Evolutionary conservation across 257 asterid species (phyloP).

Genomic region (Nicotiana obtusifolia): DNA sequence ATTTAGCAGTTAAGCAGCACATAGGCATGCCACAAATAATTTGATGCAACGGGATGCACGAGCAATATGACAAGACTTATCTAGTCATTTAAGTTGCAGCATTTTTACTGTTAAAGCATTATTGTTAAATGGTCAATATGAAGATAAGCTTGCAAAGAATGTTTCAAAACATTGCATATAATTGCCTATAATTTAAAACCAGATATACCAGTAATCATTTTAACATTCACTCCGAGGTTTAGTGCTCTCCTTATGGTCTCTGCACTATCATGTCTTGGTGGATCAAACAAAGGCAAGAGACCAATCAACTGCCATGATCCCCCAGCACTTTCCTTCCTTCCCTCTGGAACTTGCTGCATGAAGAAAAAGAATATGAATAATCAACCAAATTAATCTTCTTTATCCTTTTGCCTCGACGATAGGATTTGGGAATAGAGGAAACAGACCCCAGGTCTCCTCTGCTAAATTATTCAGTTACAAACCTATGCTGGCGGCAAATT

Average conservation of each 20-base stretch:
- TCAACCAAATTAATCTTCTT: not conserved
- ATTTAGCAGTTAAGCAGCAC: not conserved
- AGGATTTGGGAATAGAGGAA: not conserved
- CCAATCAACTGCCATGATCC: constrained; percentile 46
- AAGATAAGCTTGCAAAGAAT: not conserved
- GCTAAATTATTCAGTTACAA: not conserved
- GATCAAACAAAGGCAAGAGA: constrained; percentile 47
- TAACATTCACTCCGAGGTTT: constrained; percentile 46
- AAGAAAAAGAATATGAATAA: not conserved
- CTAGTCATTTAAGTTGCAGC: not conserved
- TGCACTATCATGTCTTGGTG: constrained; percentile 50
- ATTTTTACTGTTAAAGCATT: no score
- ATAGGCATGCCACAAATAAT: not conserved
- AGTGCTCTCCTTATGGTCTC: constrained; percentile 47
- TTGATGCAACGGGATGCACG: not conserved
- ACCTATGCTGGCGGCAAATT: not conserved
- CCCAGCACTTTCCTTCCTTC: constrained; percentile 46
- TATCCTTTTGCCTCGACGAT: no score
- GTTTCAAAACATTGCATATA: not conserved
- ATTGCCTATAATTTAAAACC: not conserved
- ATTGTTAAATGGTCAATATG: no score
- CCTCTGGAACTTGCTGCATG: constrained; percentile 43
- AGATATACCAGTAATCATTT: constrained; percentile 41
- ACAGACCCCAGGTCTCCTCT: not conserved
- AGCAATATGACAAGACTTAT: not conserved